A percentile compares a stretch with the other conserved stretches of the same genome.
Evolutionary conservation across 2,329 filamentous ascomycete genomes (phyloP).

Genomic region (Fusarium duplospermum): DNA sequence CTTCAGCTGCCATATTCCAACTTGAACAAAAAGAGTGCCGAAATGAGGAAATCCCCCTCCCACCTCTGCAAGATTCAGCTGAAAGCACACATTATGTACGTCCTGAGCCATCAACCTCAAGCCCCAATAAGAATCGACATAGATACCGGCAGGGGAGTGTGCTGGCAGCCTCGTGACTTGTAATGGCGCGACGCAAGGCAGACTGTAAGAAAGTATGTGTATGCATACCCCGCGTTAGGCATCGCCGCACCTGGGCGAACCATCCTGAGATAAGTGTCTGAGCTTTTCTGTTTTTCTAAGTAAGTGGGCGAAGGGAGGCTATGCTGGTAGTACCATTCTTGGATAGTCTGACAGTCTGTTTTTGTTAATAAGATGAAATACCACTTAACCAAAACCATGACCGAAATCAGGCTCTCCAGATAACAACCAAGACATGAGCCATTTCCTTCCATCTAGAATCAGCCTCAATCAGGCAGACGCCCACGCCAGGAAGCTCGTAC

Average conservation of each 20-base stretch:
- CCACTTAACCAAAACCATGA: background rate
- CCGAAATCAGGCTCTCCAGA: background rate
- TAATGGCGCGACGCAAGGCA: background rate
- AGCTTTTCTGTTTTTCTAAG: background rate
- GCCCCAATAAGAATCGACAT: background rate
- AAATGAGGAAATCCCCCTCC: background rate
- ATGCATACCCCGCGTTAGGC: background rate
- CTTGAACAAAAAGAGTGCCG: background rate
- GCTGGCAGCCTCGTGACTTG: background rate
- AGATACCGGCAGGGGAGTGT: background rate
- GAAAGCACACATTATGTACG: conserved; percentile 3
- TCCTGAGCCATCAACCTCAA: background rate
- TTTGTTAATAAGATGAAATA: background rate
- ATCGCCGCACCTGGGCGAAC: background rate
- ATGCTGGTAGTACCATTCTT: background rate
- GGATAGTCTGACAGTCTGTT: background rate
- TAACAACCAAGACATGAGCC: background rate
- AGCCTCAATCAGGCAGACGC: conserved; percentile 16
- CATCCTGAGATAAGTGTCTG: background rate
- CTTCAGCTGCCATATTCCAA: background rate
- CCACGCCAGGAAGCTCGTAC: background rate
- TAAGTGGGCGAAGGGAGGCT: background rate
- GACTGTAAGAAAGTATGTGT: background rate
- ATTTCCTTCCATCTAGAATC: background rate
- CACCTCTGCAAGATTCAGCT: background rate